These are phyloP conservation scores for Pelargonium fulgidum DNA, from an alignment of 441 rosid genomes.

Conservation along the genomic window DNA sequence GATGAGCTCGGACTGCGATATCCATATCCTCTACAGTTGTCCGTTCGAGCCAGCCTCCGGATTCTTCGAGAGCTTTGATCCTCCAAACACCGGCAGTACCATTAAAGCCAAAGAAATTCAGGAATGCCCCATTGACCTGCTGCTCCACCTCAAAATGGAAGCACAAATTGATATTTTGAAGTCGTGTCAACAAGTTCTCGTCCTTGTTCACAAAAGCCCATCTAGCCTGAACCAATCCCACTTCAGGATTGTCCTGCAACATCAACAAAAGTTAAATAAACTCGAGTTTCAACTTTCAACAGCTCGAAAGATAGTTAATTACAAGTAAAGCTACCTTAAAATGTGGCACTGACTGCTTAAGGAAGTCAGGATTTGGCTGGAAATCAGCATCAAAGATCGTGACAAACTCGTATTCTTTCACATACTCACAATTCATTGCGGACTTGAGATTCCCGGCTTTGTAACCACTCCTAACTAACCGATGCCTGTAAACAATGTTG, in stretches of 20 bases:
- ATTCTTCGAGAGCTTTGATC: constrained; percentile 22
- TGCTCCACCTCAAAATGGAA: constrained; percentile 26
- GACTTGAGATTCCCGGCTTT: constrained; percentile 98
- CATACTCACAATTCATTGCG: constrained; percentile 79
- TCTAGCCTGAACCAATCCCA: constrained; percentile 21
- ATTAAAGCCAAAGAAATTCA: constrained; percentile 23
- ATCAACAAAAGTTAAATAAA: not conserved
- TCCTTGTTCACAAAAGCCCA: constrained; percentile 25
- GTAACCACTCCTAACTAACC: constrained; percentile 74
- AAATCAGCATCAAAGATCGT: constrained; percentile 92
- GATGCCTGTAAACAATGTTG: constrained; percentile 72
- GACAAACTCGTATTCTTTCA: constrained; percentile 68
- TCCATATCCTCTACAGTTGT: no score
- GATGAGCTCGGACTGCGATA: no score
- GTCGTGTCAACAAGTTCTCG: constrained; percentile 21
- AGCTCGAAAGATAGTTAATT: not conserved
- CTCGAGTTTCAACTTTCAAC: not conserved
- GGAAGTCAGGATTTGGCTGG: constrained; percentile 75
- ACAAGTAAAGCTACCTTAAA: constrained; percentile 51
- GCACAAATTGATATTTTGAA: constrained; percentile 19
- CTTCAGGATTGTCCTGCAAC: constrained; percentile 23
- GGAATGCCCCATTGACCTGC: constrained; percentile 21
- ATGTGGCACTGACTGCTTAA: constrained; percentile 72
- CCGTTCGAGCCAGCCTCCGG: constrained; percentile 24
- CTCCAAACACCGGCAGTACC: constrained; percentile 25